Percentiles rank a stretch among this genome's conserved stretches.
These are phyloP conservation scores for Ustilago curta DNA, from an alignment of 1,284 basidiomycete species.

Conservation along the genomic window DNA sequence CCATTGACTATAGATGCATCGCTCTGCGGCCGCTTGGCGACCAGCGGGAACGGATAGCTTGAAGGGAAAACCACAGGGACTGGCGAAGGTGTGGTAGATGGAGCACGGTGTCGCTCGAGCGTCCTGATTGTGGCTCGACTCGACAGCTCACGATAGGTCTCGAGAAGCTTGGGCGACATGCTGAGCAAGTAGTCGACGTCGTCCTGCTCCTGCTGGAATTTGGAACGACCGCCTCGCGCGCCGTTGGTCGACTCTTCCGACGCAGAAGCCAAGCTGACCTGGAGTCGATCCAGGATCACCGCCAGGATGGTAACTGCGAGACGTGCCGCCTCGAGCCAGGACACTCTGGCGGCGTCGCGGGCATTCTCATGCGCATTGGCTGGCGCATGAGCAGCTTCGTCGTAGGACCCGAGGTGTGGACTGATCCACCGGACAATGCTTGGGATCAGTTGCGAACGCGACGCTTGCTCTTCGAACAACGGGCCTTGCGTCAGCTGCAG, in stretches of 20 bases:
- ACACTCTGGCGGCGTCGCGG: constrained; percentile 76
- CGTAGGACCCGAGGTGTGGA: constrained; percentile 91
- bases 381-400: constrained; percentile 69
- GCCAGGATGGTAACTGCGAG: constrained; percentile 75
- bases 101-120: constrained; percentile 77
- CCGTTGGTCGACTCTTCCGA: constrained; percentile 2
- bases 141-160: constrained; percentile 87
- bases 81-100: constrained; percentile 75
- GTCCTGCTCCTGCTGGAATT: constrained; percentile 81
- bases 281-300: constrained; percentile 89
- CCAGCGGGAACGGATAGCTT: constrained; percentile 89
- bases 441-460: constrained; percentile 84
- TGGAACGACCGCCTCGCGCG: constrained; percentile 7
- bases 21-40: constrained; percentile 77
- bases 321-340: constrained; percentile 89
- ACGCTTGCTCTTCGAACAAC: constrained; percentile 84
- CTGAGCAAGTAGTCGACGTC: constrained; percentile 89
- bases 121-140: constrained; percentile 77
- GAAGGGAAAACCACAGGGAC: constrained; percentile 90
- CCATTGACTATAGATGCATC: constrained; percentile 44
- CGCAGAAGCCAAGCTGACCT: constrained; percentile 68
- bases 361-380: constrained; percentile 48
- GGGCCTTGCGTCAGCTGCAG: constrained; percentile 88
- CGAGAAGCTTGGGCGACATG: constrained; percentile 85
- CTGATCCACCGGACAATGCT: constrained; percentile 92